Evolutionary conservation across 352 stramenopile genomes (phyloP).

Genomic region (Globisporangium viniferum): DNA sequence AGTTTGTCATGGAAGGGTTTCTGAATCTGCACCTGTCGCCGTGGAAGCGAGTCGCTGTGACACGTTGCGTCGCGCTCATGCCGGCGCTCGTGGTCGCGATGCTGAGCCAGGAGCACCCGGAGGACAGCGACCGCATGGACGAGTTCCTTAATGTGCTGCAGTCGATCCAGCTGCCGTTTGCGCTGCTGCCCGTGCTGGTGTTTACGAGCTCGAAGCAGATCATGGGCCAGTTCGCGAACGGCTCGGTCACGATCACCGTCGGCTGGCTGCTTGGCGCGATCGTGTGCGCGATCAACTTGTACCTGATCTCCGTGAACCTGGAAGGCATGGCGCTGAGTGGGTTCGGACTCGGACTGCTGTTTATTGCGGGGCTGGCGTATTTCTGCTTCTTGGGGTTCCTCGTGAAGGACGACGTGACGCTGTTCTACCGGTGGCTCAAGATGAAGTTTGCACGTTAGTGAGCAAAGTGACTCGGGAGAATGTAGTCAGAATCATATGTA

Average conservation of each 20-base stretch:
- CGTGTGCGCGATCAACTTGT: constrained; percentile 78
- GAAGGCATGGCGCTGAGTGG: constrained; percentile 40
- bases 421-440: constrained; percentile 29
- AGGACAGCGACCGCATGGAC: constrained; percentile 84
- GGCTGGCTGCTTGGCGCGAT: constrained; percentile 59
- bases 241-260: constrained; percentile 30
- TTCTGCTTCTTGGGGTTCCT: constrained; percentile 78
- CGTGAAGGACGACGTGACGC: constrained; percentile 34
- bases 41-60: constrained; percentile 77
- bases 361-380: constrained; percentile 42
- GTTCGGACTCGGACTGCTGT: constrained; percentile 29
- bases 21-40: constrained; percentile 88
- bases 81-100: constrained; percentile 87
- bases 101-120: constrained; percentile 74
- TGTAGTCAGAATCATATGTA: no score
- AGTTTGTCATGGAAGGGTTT: constrained; percentile 98
- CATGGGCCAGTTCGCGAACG: constrained; percentile 84
- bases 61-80: constrained; percentile 90
- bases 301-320: constrained; percentile 69
- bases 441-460: background rate
- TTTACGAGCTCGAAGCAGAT: constrained; percentile 76
- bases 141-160: constrained; percentile 92
- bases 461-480: no score
- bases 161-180: constrained; percentile 91
- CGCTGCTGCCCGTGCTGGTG: constrained; percentile 84